phyloP scores from a whole-genome alignment of 352 stramenopile species.

The Globisporangium camurandrum region DNA sequence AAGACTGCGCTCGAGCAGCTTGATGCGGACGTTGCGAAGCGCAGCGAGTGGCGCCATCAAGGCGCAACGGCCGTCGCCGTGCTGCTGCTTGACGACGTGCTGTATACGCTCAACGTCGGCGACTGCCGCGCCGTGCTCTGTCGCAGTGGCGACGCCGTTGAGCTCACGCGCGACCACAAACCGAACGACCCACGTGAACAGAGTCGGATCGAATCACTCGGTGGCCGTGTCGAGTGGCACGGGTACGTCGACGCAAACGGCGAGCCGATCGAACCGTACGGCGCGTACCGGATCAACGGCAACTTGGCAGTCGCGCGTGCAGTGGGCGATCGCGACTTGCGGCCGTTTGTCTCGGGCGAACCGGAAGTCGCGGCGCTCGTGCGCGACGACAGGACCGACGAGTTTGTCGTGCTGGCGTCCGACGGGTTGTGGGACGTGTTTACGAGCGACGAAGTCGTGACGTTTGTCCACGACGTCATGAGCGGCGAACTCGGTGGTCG shows the following conservation, averaged over 20 bases:
- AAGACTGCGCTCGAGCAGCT: constrained; percentile 39
- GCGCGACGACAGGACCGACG: constrained; percentile 69
- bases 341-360: constrained; percentile 79
- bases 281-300: constrained; percentile 89
- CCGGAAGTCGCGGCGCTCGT: constrained; percentile 75
- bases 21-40: constrained; percentile 48
- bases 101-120: constrained; percentile 90
- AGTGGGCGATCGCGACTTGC: constrained; percentile 85
- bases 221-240: constrained; percentile 87
- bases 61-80: constrained; percentile 72
- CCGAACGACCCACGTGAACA: constrained; percentile 79
- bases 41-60: constrained; percentile 72
- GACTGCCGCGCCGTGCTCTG: constrained; percentile 93
- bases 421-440: constrained; percentile 94
- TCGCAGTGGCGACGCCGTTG: constrained; percentile 55
- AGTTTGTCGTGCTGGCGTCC: constrained; percentile 91
- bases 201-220: constrained; percentile 64
- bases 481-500: constrained; percentile 71
- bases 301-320: constrained; percentile 88
- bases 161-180: constrained; percentile 87
- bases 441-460: constrained; percentile 85
- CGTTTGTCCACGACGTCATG: constrained; percentile 88
- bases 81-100: constrained; percentile 64
- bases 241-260: constrained; percentile 80
- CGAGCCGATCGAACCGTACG: constrained; percentile 84